Evolutionary conservation across 2,329 filamentous ascomycete species (phyloP).

Genomic region (Penicillium sp.): DNA sequence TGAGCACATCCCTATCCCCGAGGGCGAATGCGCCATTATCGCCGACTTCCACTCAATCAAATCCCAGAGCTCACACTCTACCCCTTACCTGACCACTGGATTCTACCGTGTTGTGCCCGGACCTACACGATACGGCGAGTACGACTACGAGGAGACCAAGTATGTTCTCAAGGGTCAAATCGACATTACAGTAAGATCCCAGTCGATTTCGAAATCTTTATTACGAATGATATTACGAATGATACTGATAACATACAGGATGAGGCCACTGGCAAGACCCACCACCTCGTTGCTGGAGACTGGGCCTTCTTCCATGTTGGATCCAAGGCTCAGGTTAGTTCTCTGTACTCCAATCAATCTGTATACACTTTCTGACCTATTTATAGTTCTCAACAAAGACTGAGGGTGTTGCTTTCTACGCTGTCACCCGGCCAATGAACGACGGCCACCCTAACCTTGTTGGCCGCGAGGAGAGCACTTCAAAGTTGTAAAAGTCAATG

Average conservation of each 20-base stretch:
- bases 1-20: slow-evolving; percentile 10
- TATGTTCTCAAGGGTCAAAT: slow-evolving; percentile 14
- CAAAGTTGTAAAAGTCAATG: slow-evolving; percentile 10
- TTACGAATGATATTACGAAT: no score
- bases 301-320: slow-evolving; percentile 16
- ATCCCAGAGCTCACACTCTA: slow-evolving; percentile 1
- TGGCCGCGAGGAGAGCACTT: slow-evolving; percentile 11
- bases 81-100: slow-evolving; percentile 10
- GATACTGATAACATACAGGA: slow-evolving; percentile 4
- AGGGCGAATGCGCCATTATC: slow-evolving; percentile 9
- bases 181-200: slow-evolving; percentile 7
- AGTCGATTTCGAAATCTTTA: no score
- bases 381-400: slow-evolving; percentile 15
- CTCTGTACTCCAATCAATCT: neutral
- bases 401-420: slow-evolving; percentile 13
- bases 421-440: slow-evolving; percentile 11
- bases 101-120: slow-evolving; percentile 13
- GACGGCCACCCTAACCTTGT: slow-evolving; percentile 11
- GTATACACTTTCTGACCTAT: slow-evolving; percentile 3
- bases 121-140: slow-evolving; percentile 6
- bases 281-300: slow-evolving; percentile 14
- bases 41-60: slow-evolving; percentile 13
- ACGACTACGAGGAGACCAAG: slow-evolving; percentile 14
- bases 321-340: slow-evolving; percentile 12
- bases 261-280: slow-evolving; percentile 14